These are phyloP conservation scores for Lizonia empirigonia DNA, from an alignment of 2,329 filamentous ascomycete species.

Conservation along the genomic window DNA sequence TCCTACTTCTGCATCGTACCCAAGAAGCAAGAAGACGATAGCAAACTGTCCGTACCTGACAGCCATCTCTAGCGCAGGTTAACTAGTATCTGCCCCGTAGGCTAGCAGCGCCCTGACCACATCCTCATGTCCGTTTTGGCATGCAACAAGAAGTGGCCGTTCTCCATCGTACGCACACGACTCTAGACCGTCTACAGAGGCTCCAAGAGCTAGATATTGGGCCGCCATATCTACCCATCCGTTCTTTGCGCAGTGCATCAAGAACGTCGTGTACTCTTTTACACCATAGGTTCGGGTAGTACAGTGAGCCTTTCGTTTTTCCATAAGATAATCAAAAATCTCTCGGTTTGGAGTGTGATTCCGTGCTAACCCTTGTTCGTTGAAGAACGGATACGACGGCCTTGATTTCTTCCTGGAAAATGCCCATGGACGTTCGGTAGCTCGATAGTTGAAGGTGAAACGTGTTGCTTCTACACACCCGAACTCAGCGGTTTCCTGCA, in stretches of 20 bases:
- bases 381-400: background rate
- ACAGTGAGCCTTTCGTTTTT: no score
- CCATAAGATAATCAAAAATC: no score
- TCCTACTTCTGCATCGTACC: no score
- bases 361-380: background rate
- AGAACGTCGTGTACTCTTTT: background rate
- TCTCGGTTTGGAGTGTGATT: no score
- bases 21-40: no score
- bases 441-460: background rate
- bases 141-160: no score
- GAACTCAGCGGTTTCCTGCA: background rate
- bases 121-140: no score
- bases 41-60: no score
- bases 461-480: background rate
- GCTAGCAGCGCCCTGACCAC: no score
- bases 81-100: no score
- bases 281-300: conserved; percentile 2
- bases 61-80: no score
- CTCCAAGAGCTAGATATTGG: conserved; percentile 7
- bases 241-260: conserved; percentile 4
- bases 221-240: conserved; percentile 11
- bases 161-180: no score
- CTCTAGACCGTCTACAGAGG: background rate
- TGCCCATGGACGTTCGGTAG: background rate
- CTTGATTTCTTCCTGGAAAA: background rate